Percentiles rank a stretch among this genome's conserved stretches.
Conservation (phyloP, 139 green algal genomes). For the Tetraselmis chui region DNA sequence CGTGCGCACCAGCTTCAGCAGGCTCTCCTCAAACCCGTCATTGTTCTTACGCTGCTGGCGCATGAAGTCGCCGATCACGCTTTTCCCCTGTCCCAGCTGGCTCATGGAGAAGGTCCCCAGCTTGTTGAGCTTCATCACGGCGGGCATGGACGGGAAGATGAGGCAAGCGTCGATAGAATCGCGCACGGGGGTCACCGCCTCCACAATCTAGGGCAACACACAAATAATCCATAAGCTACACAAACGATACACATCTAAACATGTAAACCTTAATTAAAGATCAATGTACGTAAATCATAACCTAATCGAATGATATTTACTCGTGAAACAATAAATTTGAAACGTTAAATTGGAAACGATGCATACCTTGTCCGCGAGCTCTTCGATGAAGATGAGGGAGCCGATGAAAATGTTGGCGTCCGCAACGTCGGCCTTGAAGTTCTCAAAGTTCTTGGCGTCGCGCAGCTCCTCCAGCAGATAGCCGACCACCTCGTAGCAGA, state of each 20-base stretch:
- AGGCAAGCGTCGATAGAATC: slow-evolving; percentile 89
- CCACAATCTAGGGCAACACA: too few species aligned
- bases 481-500: slow-evolving; percentile 95
- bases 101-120: slow-evolving; percentile 95
- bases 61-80: slow-evolving; percentile 93
- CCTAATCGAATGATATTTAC: too few species aligned
- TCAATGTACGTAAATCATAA: too few species aligned
- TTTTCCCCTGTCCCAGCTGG: slow-evolving; percentile 93
- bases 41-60: slow-evolving; percentile 68
- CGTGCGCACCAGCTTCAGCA: slow-evolving; percentile 94
- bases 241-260: too few species aligned
- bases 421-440: slow-evolving; percentile 84
- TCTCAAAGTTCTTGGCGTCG: slow-evolving; percentile 76
- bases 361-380: slow-evolving; percentile 92
- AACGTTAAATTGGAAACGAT: too few species aligned
- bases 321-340: too few species aligned
- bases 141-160: slow-evolving; percentile 98
- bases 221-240: too few species aligned
- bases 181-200: slow-evolving; percentile 67
- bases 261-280: too few species aligned
- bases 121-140: slow-evolving; percentile 99
- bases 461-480: slow-evolving; percentile 98
- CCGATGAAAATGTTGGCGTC: slow-evolving; percentile 97
- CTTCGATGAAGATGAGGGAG: slow-evolving; percentile 99
- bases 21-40: slow-evolving; percentile 96